A percentile compares a stretch with the other conserved stretches of the same genome.
Evolutionary conservation across 192 early-diverging fungal genomes (phyloP).

Genomic region (Cetraspora pellucida): DNA sequence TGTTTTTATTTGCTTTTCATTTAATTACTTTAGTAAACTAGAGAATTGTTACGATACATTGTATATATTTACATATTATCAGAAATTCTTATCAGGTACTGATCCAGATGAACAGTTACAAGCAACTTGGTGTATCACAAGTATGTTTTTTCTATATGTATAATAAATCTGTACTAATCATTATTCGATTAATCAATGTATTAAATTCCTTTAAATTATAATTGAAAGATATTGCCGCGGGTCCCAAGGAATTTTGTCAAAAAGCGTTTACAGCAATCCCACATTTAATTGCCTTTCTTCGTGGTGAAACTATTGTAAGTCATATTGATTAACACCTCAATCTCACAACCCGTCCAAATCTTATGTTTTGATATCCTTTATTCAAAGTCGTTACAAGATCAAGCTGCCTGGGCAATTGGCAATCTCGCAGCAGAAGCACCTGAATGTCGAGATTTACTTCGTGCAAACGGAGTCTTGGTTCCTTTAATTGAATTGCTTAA

Average conservation of each 20-base stretch:
- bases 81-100: constrained; percentile 47
- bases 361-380: not conserved
- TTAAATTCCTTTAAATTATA: not conserved
- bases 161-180: not conserved
- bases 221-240: constrained; percentile 46
- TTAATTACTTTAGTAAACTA: not conserved
- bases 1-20: not conserved
- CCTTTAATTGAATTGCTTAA: constrained; percentile 75
- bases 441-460: constrained; percentile 71
- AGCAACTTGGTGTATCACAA: constrained; percentile 63
- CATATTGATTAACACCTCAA: not conserved
- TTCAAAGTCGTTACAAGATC: constrained; percentile 71
- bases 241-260: constrained; percentile 49
- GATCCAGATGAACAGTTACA: constrained; percentile 60
- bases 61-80: not conserved
- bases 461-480: constrained; percentile 71
- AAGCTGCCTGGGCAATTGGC: constrained; percentile 90
- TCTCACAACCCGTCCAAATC: not conserved
- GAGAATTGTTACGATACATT: no score
- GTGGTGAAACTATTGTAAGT: constrained; percentile 47
- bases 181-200: not conserved
- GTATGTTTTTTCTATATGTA: constrained; percentile 43
- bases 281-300: constrained; percentile 50
- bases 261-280: constrained; percentile 51
- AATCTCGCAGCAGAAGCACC: constrained; percentile 91